These are phyloP conservation scores for Polytrichum commune DNA, from an alignment of 225 moss, liverwort and hornwort species.

Conservation along the genomic window DNA sequence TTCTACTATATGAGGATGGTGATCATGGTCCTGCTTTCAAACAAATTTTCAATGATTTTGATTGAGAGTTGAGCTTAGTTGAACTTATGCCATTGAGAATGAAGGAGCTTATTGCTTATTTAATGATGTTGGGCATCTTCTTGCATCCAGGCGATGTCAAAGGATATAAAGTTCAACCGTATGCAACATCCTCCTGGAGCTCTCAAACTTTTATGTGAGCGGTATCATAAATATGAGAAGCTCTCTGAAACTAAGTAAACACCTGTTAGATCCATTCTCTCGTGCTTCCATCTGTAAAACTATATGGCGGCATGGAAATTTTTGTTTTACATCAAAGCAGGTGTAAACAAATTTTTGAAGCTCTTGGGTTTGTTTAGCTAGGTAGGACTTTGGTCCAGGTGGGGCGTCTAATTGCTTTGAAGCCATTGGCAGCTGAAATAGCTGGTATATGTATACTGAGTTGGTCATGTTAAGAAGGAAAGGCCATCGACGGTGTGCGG, in stretches of 20 bases:
- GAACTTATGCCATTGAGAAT: too few relatives aligned
- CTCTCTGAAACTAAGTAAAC: conserved; percentile 14
- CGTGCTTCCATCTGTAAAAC: too few relatives aligned
- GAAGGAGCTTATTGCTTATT: neutral
- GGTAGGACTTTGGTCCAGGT: neutral
- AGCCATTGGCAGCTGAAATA: too few relatives aligned
- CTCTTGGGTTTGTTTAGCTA: neutral
- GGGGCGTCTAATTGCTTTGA: too few relatives aligned
- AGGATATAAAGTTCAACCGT: conserved; percentile 81
- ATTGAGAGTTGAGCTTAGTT: too few relatives aligned
- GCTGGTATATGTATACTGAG: too few relatives aligned
- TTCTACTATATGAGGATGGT: too few relatives aligned
- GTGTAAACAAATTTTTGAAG: neutral
- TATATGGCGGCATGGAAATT: too few relatives aligned
- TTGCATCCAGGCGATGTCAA: conserved; percentile 74
- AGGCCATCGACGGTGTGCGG: too few relatives aligned
- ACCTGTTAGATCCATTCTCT: too few relatives aligned
- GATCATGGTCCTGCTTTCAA: neutral
- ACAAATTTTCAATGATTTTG: neutral
- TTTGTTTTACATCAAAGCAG: too few relatives aligned
- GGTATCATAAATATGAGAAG: conserved; percentile 67
- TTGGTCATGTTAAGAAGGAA: too few relatives aligned
- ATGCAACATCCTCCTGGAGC: conserved; percentile 87
- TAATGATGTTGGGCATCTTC: neutral
- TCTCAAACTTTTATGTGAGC: conserved; percentile 63